These are phyloP conservation scores for Xylariales sp. DNA, from an alignment of 2,329 filamentous ascomycete species.

Conservation along the genomic window DNA sequence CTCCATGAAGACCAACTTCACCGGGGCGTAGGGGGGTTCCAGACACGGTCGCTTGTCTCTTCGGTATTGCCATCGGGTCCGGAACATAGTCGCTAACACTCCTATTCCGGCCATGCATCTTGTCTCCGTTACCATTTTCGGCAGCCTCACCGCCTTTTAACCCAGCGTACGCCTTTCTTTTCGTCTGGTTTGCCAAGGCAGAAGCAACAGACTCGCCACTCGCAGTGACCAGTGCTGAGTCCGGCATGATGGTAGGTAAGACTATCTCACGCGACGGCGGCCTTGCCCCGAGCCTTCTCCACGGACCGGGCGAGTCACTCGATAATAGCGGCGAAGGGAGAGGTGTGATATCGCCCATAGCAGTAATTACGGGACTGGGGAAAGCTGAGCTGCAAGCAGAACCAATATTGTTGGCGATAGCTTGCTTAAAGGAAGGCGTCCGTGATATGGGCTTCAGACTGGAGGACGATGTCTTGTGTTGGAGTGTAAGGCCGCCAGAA, in stretches of 20 bases:
- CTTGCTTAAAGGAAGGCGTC: constrained; percentile 58
- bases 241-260: constrained; percentile 30
- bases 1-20: constrained; percentile 27
- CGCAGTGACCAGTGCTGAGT: constrained; percentile 45
- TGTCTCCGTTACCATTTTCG: constrained; percentile 22
- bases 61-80: constrained; percentile 62
- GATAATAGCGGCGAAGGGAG: constrained; percentile 70
- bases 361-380: constrained; percentile 69
- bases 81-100: constrained; percentile 88
- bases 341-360: constrained; percentile 74
- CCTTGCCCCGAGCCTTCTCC: constrained; percentile 50
- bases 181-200: constrained; percentile 47
- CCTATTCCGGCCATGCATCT: constrained; percentile 63
- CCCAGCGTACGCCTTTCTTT: constrained; percentile 52
- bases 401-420: constrained; percentile 44
- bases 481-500: constrained; percentile 20
- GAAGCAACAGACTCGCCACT: constrained; percentile 49
- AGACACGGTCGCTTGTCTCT: constrained; percentile 70
- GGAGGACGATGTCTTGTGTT: constrained; percentile 37
- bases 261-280: constrained; percentile 43
- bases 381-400: constrained; percentile 62
- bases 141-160: constrained; percentile 31
- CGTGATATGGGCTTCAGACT: constrained; percentile 49
- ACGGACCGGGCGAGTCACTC: constrained; percentile 61
- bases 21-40: constrained; percentile 49